Evolutionary conservation across 495 filamentous ascomycete genomes (phyloP), one percentile per base, ranked within the genome.

Genomic region (Aspergillus haitiensis): DNA sequence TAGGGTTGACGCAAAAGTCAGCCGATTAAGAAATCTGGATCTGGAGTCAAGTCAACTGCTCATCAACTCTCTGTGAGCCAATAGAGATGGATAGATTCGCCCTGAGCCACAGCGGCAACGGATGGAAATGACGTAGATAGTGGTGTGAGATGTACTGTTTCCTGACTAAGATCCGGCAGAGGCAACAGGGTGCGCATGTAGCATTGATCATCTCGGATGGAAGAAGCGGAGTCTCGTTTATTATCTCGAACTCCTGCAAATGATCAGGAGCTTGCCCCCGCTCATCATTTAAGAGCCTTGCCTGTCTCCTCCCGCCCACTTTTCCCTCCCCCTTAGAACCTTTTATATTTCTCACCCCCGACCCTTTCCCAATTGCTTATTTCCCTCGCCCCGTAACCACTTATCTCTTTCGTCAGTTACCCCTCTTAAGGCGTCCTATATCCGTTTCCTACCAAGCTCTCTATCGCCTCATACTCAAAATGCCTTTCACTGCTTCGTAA

Each of bases 401-500:
- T 3, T 27, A 27, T 21, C 44, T 47, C 44, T 21, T 47, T 47
- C 16, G 9, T 18, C 39, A 15, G n/a, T 15, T 42, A 27, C 21
- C 21, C 21, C 21, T 27, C 21, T 27, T 3, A 27, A 27, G 44
- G 27, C 5, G 9, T 47, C 21, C n/a, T 46, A 59, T 7, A 21
- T n/a, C 48, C 42, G 16, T 31, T 15, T 21, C 8, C 32, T 10
- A 7, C 12, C 12, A 27, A 47, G n/a, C 9, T 27, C 16, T 35
- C 35, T 35, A 5, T 44, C 11, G 48, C 42, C 34, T 46, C 35
- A 53, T 18, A 37, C n/a, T 45, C 77, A 83, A 52, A 59, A 86
- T 86, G 84, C 75, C 83, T 78, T 85, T 86, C 79, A 85, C 84
- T 64, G 83, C 81, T 53, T 84, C 82, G 82, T 85, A 82, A 77